Base-by-base conservation (phyloP, 176 grass and related monocot genomes). In the Carex littledalei region DNA sequence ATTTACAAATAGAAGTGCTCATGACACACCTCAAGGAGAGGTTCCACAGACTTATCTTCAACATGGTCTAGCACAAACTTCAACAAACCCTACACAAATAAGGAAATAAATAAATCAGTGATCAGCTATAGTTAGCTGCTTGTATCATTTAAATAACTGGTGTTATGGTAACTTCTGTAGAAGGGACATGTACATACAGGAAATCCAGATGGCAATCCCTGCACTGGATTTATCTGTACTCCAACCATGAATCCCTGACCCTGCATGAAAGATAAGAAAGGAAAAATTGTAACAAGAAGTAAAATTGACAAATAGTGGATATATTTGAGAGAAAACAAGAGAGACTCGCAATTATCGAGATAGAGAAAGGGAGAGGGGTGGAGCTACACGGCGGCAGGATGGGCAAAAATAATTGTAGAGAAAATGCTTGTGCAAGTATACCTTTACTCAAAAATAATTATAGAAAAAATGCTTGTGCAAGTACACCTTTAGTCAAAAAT, bases 191-290 rank as follows among this genome's bases (percentile, higher is more conserved):
- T 83, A 78, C 87, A 93, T 97, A 99, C 96, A 94, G 88, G 88
- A 94, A 95, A 95, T 82, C 88, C 96, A 92, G 96, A 94, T 89
- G 96, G 93, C 64, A 99, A 91, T 56, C 90, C 93, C 85, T 90
- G 90, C 76, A 99, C 85, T 56, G 96, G 96, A 87, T 99, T 94
- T 81, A 95, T 94, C 86, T 89, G 69, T 88, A 99, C 91, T 70
- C 96, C 96, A 90, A 99, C 96, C 96, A 99, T 99, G 86, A 99
- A 99, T 85, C 96, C 96, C 95, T 98, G 62, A 89, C 96, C 87
- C 96, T 99, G 85, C 67, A 72, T 76, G 21, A 88, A 37, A 21
- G n/a, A 57, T 58, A 15, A 61, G 20, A 84, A 68, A 47, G 10
- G 29, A 67, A 58, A 67, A 55, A 58, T 22, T 67, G 13, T 49